Base-by-base conservation (phyloP, 352 stramenopile species). In the Thraustotheca clavata region DNA sequence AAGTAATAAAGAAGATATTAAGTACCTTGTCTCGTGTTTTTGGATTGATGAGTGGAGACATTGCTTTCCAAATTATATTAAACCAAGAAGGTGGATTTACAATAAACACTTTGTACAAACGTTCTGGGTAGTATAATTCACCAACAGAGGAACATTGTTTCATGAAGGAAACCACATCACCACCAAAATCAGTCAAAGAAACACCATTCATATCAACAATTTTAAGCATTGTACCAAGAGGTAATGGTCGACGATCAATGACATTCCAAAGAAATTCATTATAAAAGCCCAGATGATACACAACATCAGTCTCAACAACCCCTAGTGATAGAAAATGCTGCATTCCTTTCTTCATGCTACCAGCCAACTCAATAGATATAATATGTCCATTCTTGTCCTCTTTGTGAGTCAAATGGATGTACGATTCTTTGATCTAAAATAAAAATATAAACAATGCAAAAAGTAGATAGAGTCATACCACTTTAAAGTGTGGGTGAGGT, bases 51-150 rank as follows among this genome's bases (percentile, higher is more conserved):
- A 88, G 67, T 22, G 80, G 79, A 32, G 77, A 86, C 22, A 87
- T 76, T 14, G 87, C 60, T 61, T 88, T 88, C 80, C 80, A 90
- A 39, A 88, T 86, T 27, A 90, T 73, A 59, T 84, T 88, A 43
- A 90, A 90, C 81, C 81, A 90, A 11, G 73, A 70, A 34, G 81
- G 81, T 14, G 77, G 77, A 63, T 90, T 88, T 38, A 90, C 59
- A 67, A 90, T 81, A 49, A 90, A 87, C 8, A 88, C 66, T 35
- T 89, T 77, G 55, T 76, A 86, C 8, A 87, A 72, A 11, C 81
- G 77, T 67, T 90, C 81, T 1, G 81, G 81, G 62, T 90, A 87
- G 74, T 90, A 86, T 40, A 73, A 73, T 40, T 75, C 80, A 12
- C 82, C 69, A 38, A 76, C 73, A 48, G 78, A 69, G 12, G 76